Base-by-base conservation (phyloP, 208 protist species). In the Dictyostelium gargantuum region DNA sequence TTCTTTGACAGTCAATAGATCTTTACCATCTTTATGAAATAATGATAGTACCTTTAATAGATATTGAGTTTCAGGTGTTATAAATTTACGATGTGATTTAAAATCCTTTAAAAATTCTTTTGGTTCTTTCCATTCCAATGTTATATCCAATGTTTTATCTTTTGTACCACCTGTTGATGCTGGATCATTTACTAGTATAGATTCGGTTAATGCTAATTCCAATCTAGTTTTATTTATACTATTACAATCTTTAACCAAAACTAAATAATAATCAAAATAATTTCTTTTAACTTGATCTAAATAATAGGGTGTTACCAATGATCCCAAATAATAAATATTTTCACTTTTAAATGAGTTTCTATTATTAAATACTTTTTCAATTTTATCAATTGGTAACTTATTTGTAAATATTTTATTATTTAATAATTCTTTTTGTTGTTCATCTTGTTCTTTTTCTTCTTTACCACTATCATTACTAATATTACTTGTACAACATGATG, bases 231-330 rank as follows among this genome's bases (percentile, higher is more conserved):
- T 52, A n/a, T 29, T 29, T 26, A 81, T 66, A 46, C 17, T 46
- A 19, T 66, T n/a, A 29, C 76, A 21, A n/a, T 40, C 32, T 21
- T 46, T 56, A 0, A 85, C 32, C 6, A 58, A 3, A 6, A 85
- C 32, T 19, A 85, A 75, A 50, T 66, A 86, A 46, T 86, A 86
- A 48, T 76, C 21, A 17, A n/a, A 38, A 6, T 50, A 21, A 44
- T 76, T 15, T 66, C 66, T 72, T 32, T 54, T 63, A 0, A 77
- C 4, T 50, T 77, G 61, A 2, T 23, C 17, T 3, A 48, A 40
- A 63, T 86, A 86, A 15, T 56, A 86, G 2, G 81, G 81, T 50
- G 81, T 63, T 21, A 58, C 26, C 1, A 86, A 48, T 15, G n/a
- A 40, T 23, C 81, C 81, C 1, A 86, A 38, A 63, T 66, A 86